phyloP scores from a whole-genome alignment of 345 rosid species.

The Syzygium jambos region DNA sequence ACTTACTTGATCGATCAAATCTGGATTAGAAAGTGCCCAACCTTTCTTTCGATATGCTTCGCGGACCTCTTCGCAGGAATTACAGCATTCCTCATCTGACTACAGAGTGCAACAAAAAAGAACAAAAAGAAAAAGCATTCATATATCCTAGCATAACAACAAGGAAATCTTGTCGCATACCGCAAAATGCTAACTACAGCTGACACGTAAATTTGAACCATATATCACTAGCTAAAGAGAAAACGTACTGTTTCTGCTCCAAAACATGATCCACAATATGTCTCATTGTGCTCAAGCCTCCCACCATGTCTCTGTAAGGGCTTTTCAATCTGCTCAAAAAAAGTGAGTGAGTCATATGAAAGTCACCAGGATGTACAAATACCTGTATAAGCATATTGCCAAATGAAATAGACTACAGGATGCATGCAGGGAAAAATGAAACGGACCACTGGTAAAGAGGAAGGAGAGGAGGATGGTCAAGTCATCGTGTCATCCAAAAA shows the following conservation, averaged over 20 bases:
- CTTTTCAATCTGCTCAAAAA: constrained; percentile 62
- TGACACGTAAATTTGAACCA: neutral
- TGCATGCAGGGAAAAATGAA: neutral
- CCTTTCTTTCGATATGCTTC: constrained; percentile 96
- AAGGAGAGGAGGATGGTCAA: neutral
- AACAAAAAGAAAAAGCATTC: neutral
- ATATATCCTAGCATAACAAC: neutral
- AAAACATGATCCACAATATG: constrained; percentile 91
- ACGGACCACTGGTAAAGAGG: neutral
- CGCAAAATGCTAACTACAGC: neutral
- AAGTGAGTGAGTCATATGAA: constrained; percentile 1
- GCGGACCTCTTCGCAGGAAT: constrained; percentile 85
- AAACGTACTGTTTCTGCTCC: constrained; percentile 77
- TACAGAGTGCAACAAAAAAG: constrained; percentile 7
- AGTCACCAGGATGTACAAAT: neutral
- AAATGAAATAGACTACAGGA: neutral
- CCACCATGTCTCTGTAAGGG: constrained; percentile 97
- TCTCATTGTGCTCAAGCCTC: constrained; percentile 92
- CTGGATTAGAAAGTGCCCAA: constrained; percentile 81
- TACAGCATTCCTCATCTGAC: constrained; percentile 85
- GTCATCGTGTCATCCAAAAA: neutral
- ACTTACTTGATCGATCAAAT: constrained; percentile 79
- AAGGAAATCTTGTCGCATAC: neutral
- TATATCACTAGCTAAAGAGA: neutral
- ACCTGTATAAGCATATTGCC: neutral